Conservation (phyloP, 495 filamentous ascomycete species). For the Aspergillus campestris region DNA sequence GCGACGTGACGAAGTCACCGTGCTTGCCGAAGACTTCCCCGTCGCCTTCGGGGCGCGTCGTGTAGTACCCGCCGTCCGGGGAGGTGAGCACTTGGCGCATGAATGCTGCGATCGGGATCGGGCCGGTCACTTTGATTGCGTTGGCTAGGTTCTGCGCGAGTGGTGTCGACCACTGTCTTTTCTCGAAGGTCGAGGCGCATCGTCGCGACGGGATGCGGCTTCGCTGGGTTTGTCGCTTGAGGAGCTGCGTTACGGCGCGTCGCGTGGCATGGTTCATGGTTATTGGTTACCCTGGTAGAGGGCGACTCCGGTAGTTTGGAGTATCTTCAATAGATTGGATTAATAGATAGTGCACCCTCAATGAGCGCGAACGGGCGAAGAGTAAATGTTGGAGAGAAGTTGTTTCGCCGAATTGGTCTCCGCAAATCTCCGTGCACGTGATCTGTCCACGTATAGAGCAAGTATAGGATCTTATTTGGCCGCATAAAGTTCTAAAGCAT, state of each 20-base stretch:
- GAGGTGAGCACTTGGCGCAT: conserved; percentile 98
- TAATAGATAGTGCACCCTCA: no score
- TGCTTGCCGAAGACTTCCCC: conserved; percentile 80
- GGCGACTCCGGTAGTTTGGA: no score
- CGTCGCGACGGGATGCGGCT: conserved; percentile 13
- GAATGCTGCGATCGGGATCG: conserved; percentile 82
- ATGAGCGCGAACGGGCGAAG: no score
- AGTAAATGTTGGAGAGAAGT: no score
- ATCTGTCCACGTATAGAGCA: no score
- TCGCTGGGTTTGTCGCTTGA: conserved; percentile 18
- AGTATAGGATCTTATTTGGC: no score
- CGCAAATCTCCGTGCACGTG: no score
- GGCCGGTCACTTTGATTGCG: conserved; percentile 81
- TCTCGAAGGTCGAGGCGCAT: conserved; percentile 30
- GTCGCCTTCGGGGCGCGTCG: conserved; percentile 48
- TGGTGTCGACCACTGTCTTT: conserved; percentile 76
- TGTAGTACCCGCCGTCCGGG: conserved; percentile 91
- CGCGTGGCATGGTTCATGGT: conserved; percentile 26
- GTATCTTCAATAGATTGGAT: no score
- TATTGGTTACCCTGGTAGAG: no score
- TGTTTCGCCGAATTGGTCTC: no score
- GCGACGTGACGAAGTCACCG: conserved; percentile 94
- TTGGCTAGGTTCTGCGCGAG: conserved; percentile 74
- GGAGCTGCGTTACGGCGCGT: conserved; percentile 25
- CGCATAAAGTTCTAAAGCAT: no score